A percentile compares a stretch with the other conserved stretches of the same genome.
phyloP scores from a whole-genome alignment of 306 rosid genomes.

The Quillaja saponaria region DNA sequence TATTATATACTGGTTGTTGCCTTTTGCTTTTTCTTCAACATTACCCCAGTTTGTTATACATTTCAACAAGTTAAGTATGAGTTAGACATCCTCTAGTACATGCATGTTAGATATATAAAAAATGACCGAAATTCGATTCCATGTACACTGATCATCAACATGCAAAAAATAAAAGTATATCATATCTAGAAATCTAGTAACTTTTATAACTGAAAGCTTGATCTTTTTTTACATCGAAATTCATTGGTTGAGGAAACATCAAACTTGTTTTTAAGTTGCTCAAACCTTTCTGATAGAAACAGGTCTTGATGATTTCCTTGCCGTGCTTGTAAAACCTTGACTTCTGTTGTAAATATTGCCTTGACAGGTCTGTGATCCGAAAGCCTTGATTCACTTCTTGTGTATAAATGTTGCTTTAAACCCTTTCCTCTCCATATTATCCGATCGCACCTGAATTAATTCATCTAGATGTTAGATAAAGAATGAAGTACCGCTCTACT shows the following conservation, averaged over 20 bases:
- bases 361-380: slow-evolving; percentile 91
- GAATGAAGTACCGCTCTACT: neutral
- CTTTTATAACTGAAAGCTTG: slow-evolving; percentile 47
- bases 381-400: slow-evolving; percentile 63
- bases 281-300: slow-evolving; percentile 60
- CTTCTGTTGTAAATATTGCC: slow-evolving; percentile 60
- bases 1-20: too few species aligned
- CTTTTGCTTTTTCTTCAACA: too few species aligned
- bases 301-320: slow-evolving; percentile 34
- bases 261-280: slow-evolving; percentile 41
- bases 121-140: too few species aligned
- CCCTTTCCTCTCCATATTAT: slow-evolving; percentile 76
- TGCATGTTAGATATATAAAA: too few species aligned
- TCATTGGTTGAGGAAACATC: slow-evolving; percentile 48
- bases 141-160: too few species aligned
- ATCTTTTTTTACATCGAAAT: slow-evolving; percentile 33
- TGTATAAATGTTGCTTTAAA: slow-evolving; percentile 61
- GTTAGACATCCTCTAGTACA: too few species aligned
- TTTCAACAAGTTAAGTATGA: too few species aligned
- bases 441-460: slow-evolving; percentile 76
- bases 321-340: slow-evolving; percentile 29
- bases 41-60: too few species aligned
- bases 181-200: too few species aligned
- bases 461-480: too few species aligned
- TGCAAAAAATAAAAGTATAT: too few species aligned